phyloP scores from a whole-genome alignment of 2,329 filamentous ascomycete species.

The Eutypella sp. region DNA sequence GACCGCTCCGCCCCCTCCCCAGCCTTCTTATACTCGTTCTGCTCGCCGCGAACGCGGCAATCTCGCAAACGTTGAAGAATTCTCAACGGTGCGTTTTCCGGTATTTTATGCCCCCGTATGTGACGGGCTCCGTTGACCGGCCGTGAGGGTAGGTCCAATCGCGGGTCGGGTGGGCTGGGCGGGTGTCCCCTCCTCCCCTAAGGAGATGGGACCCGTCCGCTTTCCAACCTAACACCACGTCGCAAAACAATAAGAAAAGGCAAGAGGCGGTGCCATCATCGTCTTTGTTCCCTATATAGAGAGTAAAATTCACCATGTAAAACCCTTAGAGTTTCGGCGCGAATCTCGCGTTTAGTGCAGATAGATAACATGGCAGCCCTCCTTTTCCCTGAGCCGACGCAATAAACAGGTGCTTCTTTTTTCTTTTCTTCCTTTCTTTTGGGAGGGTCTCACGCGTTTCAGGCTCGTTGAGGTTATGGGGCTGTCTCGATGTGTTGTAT shows the following conservation, averaged over 20 bases:
- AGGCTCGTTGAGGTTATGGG: no score
- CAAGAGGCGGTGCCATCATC: no score
- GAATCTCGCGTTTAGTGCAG: conserved; percentile 15
- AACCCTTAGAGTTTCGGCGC: conserved; percentile 4
- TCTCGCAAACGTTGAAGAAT: conserved; percentile 31
- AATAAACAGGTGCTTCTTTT: no score
- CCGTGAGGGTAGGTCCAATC: conserved; percentile 17
- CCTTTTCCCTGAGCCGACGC: background rate
- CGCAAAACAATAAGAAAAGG: conserved; percentile 3
- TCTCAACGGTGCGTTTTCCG: conserved; percentile 12
- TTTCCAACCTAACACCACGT: conserved; percentile 7
- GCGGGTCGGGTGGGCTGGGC: conserved; percentile 11
- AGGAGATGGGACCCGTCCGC: conserved; percentile 3
- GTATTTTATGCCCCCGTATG: conserved; percentile 14
- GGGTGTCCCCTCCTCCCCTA: conserved; percentile 24
- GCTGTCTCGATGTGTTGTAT: no score
- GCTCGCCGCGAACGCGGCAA: conserved; percentile 40
- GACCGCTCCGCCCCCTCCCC: conserved; percentile 28
- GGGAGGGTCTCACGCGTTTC: no score
- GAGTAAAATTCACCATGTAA: conserved; percentile 3
- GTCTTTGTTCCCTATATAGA: conserved; percentile 4
- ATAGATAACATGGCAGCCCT: no score
- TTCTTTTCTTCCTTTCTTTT: no score
- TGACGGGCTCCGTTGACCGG: conserved; percentile 7
- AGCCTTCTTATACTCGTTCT: conserved; percentile 63